Percentiles rank a stretch among this genome's conserved stretches.
Evolutionary conservation across 2,329 filamentous ascomycete species (phyloP).

Genomic region (Fusarium sp.): DNA sequence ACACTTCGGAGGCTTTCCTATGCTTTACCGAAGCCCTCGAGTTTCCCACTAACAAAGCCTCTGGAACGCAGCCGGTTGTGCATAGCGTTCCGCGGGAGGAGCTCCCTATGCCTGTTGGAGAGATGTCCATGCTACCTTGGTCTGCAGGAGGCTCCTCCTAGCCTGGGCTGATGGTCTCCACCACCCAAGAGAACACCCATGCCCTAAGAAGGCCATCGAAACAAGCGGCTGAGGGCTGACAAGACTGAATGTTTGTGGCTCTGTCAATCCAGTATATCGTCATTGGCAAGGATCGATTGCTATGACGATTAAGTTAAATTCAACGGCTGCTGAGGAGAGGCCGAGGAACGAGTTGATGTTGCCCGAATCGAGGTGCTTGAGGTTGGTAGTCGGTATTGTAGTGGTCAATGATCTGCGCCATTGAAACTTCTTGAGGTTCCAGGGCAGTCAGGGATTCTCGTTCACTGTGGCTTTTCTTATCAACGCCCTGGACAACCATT

Average conservation of each 20-base stretch:
- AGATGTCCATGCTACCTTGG: conserved; percentile 20
- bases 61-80: conserved; percentile 34
- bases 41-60: conserved; percentile 26
- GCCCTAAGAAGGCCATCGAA: conserved; percentile 36
- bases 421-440: conserved; percentile 30
- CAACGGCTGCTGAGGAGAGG: not conserved
- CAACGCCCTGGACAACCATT: conserved; percentile 27
- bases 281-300: conserved; percentile 12
- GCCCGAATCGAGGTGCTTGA: not conserved
- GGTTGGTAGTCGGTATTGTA: not conserved
- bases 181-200: conserved; percentile 28
- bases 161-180: conserved; percentile 37
- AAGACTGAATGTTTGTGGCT: conserved; percentile 10
- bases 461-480: conserved; percentile 30
- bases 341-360: not conserved
- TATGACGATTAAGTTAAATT: not conserved
- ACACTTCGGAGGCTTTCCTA: conserved; percentile 14
- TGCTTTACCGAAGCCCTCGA: conserved; percentile 30
- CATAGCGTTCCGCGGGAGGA: conserved; percentile 27
- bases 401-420: conserved; percentile 24
- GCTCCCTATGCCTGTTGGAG: conserved; percentile 27
- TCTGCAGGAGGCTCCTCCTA: conserved; percentile 35
- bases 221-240: conserved; percentile 14
- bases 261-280: conserved; percentile 13
- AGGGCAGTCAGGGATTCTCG: conserved; percentile 22